These are phyloP conservation scores for Aspergillus sp. DNA, from an alignment of 2,329 filamentous ascomycete genomes.

Conservation along the genomic window DNA sequence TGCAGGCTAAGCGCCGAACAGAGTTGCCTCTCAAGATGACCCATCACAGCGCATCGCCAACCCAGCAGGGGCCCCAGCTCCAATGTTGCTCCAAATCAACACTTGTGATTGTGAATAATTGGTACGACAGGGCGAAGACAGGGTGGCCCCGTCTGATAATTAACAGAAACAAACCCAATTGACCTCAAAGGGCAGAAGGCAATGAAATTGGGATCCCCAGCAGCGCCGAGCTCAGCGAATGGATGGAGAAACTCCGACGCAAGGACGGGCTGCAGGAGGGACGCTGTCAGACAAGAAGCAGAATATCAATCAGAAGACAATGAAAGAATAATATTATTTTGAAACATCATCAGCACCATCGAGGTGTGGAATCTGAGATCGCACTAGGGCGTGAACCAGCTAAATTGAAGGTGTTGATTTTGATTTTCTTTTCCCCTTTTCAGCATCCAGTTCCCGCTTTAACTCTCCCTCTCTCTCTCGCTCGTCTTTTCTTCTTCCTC, in stretches of 20 bases:
- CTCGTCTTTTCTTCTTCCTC: slow-evolving; percentile 13
- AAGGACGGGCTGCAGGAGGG: slow-evolving; percentile 1
- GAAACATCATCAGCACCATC: slow-evolving; percentile 6
- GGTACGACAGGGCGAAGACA: background rate
- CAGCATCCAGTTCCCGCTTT: slow-evolving; percentile 11
- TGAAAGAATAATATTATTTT: slow-evolving; percentile 8
- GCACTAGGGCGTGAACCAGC: slow-evolving; percentile 7
- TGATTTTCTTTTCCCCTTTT: slow-evolving; percentile 10
- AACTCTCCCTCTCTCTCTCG: slow-evolving; percentile 19
- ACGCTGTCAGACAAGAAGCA: slow-evolving; percentile 4
- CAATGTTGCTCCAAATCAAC: background rate
- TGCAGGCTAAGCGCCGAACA: slow-evolving; percentile 4
- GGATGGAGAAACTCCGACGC: slow-evolving; percentile 2
- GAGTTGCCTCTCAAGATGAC: background rate
- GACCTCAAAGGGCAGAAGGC: background rate
- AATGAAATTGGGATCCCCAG: slow-evolving; percentile 6
- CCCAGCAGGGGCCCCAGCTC: background rate
- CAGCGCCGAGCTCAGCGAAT: background rate
- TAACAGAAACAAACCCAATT: background rate
- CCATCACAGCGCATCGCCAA: slow-evolving; percentile 7
- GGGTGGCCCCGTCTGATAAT: background rate
- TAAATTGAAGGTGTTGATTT: background rate
- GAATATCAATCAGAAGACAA: background rate
- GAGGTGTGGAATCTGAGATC: slow-evolving; percentile 10
- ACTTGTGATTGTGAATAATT: background rate